Percentiles rank a stretch among this genome's conserved stretches.
Evolutionary conservation across 106 monocot genomes (phyloP).

Genomic region (Platanthera guangdongensis): DNA sequence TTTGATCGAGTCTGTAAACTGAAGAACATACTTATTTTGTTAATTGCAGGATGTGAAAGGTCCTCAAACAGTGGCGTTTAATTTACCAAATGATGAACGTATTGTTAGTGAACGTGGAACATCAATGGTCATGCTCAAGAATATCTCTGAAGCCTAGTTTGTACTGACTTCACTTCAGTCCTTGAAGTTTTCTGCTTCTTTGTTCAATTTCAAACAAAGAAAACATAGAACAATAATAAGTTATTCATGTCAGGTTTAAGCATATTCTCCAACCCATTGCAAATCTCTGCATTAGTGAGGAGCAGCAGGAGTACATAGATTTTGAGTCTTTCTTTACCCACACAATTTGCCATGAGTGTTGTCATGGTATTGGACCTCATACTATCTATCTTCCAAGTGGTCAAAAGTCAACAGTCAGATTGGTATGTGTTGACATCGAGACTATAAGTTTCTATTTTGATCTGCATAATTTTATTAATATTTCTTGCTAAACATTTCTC

Average conservation of each 20-base stretch:
- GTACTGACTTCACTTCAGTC: conserved; percentile 4
- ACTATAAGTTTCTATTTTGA: neutral
- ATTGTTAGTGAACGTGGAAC: conserved; percentile 89
- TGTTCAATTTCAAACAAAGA: neutral
- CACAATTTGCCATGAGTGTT: conserved; percentile 95
- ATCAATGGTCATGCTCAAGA: conserved; percentile 95
- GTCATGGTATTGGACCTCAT: conserved; percentile 99
- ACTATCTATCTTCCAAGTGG: conserved; percentile 79
- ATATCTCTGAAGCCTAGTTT: conserved; percentile 94
- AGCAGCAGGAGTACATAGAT: conserved; percentile 64
- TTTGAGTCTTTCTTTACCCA: conserved; percentile 94
- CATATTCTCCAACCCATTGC: conserved; percentile 93
- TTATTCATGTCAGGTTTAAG: conserved; percentile 55
- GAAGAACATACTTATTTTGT: conserved; percentile 1
- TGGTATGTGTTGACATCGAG: conserved; percentile 31
- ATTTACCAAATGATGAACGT: conserved; percentile 97
- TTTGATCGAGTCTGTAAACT: neutral
- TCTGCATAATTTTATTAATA: neutral
- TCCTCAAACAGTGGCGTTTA: conserved; percentile 96
- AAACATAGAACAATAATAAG: neutral
- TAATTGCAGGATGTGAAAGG: conserved; percentile 86
- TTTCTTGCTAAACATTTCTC: neutral
- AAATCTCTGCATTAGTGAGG: conserved; percentile 66
- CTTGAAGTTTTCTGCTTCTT: conserved; percentile 1
- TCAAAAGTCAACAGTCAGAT: conserved; percentile 82